phyloP scores from a whole-genome alignment of 2,329 filamentous ascomycete genomes.

The Alternaria consortialis region DNA sequence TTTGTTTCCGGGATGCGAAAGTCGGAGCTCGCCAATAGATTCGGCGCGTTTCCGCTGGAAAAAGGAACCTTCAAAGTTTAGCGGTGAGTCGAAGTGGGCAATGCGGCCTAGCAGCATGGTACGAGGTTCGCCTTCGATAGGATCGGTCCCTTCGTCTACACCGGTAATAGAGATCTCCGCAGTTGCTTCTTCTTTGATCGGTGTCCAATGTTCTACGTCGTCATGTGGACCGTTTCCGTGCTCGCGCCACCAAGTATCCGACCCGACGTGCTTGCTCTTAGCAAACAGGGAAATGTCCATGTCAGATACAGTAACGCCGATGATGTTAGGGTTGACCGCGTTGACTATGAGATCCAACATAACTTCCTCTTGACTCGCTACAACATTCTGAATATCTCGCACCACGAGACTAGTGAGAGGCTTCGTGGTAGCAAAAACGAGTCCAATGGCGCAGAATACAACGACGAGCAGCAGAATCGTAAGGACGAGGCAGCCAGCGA shows the following conservation, averaged over 20 bases:
- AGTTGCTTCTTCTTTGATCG: conserved; percentile 24
- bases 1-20: conserved; percentile 84
- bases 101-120: conserved; percentile 95
- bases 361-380: conserved; percentile 92
- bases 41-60: conserved; percentile 76
- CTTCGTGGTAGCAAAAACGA: conserved; percentile 91
- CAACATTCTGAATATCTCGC: conserved; percentile 83
- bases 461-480: conserved; percentile 82
- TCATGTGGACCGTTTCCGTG: conserved; percentile 39
- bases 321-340: conserved; percentile 91
- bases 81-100: conserved; percentile 82
- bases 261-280: conserved; percentile 88
- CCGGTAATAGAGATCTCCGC: conserved; percentile 25
- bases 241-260: conserved; percentile 56
- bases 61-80: conserved; percentile 89
- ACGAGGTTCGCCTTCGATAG: conserved; percentile 71
- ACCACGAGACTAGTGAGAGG: conserved; percentile 82
- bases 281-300: conserved; percentile 94
- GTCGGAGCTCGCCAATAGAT: conserved; percentile 83
- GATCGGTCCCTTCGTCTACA: conserved; percentile 67
- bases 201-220: conserved; percentile 40
- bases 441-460: conserved; percentile 83
- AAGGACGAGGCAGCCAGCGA: conserved; percentile 88
- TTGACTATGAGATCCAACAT: conserved; percentile 91
- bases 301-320: conserved; percentile 84